Evolutionary conservation across 352 stramenopile genomes (phyloP).

Genomic region (Phytophthora hibernalis): DNA sequence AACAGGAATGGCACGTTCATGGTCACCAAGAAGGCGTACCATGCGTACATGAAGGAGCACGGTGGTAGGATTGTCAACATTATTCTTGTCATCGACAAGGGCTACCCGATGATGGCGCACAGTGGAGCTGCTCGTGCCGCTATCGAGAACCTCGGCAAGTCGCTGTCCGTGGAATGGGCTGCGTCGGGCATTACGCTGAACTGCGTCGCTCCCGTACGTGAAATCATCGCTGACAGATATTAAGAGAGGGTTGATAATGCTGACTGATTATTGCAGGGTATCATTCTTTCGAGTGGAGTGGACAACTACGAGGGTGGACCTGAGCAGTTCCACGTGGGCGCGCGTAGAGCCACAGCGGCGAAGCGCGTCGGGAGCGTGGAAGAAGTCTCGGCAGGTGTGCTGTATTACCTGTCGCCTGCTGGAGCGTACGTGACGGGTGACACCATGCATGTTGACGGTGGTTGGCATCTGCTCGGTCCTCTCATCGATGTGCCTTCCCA

Average conservation of each 20-base stretch:
- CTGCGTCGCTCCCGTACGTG: conserved; percentile 90
- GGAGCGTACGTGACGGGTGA: conserved; percentile 92
- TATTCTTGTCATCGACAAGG: conserved; percentile 94
- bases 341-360: conserved; percentile 79
- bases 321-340: conserved; percentile 82
- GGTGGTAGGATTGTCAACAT: conserved; percentile 96
- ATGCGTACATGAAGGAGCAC: conserved; percentile 94
- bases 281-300: conserved; percentile 77
- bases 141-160: conserved; percentile 95
- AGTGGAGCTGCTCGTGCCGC: conserved; percentile 90
- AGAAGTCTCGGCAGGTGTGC: conserved; percentile 89
- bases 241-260: too few species aligned
- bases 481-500: conserved; percentile 83
- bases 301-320: conserved; percentile 94
- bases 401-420: conserved; percentile 92
- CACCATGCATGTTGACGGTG: conserved; percentile 91
- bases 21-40: conserved; percentile 92
- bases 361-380: conserved; percentile 92
- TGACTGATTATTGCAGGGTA: conserved; percentile 48
- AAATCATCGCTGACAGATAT: conserved; percentile 33
- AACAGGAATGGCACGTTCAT: conserved; percentile 90
- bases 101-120: conserved; percentile 93
- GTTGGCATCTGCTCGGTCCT: conserved; percentile 66
- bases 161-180: conserved; percentile 94
- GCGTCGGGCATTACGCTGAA: conserved; percentile 93